Evolutionary conservation across 257 asterid genomes (phyloP), one percentile per base, ranked within the genome.

Genomic region (Nicotiana undulata): DNA sequence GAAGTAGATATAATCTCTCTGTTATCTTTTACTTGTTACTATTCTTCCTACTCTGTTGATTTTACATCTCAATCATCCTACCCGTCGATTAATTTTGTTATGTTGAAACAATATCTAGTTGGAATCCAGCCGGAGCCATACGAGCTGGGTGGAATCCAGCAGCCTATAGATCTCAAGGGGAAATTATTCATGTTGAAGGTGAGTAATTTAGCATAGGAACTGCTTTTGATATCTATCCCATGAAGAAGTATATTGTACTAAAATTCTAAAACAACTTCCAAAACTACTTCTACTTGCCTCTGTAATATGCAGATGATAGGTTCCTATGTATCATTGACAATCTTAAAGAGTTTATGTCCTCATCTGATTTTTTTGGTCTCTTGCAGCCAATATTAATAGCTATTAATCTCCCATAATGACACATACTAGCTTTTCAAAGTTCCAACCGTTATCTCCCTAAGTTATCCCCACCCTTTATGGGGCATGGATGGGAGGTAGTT

Each of bases 81-180:
- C 16, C 37, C 34, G 26, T 63, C 6, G 44, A 72, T 51, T 74
- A 16, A 3, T 68, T 28, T 53, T 44, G 52, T n/a, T 63, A 37
- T 26, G 13, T 46, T 63, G 37, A 65, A 82, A 55, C 52, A 28
- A 46, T 76, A 32, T 86, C 79, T 95, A 95, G 99, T 86, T 95
- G 99, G 99, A 93, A 89, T 86, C 99, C 98, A 44, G 94, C 90
- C 26, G 99, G 99, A 59, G 99, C 97, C 52, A 88, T 95, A 84
- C 90, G 96, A 81, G 89, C 96, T 44, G 98, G 98, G 81, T 87
- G 91, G 65, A 95, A 93, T 85, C 93, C 97, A 74, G 97, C 98
- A 28, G 85, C 88, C 55, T 95, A 95, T 85, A 91, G 84, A 86
- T 84, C 82, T 82, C 81, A 87, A 60, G 97, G 97, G 86, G 96